Evolutionary conservation across 2,329 filamentous ascomycete genomes (phyloP), one percentile per base, ranked within the genome.

Genomic region (Drechslerella coelobrocha): DNA sequence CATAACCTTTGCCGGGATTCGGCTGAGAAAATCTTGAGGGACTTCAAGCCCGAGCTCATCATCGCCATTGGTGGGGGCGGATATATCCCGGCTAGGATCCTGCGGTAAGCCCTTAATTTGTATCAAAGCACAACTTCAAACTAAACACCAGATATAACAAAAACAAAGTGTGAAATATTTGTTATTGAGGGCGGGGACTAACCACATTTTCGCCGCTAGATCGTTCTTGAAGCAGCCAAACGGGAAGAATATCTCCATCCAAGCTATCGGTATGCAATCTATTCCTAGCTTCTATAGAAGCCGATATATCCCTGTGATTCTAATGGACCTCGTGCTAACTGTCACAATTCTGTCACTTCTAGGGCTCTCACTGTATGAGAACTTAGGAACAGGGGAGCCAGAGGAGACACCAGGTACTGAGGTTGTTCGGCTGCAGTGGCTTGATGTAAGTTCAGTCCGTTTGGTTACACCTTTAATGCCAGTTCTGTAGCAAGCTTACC

Each of bases 401-500:
- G 83, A 91, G 77, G 94, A 99, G 81, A 82, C 84, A 73, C 88
- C 89, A 45, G 93, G 93, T 75, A 97, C 91, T 74, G 94, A 95
- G 82, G 94, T 99, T 76, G 97, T 91, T 43, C 90, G 94, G 76
- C 97, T 94, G 39, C 94, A 99, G 85, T 99, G 94, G 94, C 87
- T 99, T 65, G 94, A 99, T 80, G 83, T 99, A 72, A 90, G 68
- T 52, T 29, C 2, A 43, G 26, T 14, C 10, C 12, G 14, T 37
- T 27, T n/a, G n/a, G n/a, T n/a, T 23, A 23, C 17, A 5, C 17
- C 17, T 47, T 4, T n/a, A n/a, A n/a, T n/a, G n/a, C n/a, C n/a
- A n/a, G n/a, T n/a, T n/a, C n/a, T n/a, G n/a, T n/a, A n/a, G 14
- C 14, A 23, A 37, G 14, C 48, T 54, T 14, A 55, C 50, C 1